Percentiles rank a stretch among this genome's conserved stretches.
Evolutionary conservation across 306 rosid species (phyloP).

Genomic region (Ceratonia siliqua): DNA sequence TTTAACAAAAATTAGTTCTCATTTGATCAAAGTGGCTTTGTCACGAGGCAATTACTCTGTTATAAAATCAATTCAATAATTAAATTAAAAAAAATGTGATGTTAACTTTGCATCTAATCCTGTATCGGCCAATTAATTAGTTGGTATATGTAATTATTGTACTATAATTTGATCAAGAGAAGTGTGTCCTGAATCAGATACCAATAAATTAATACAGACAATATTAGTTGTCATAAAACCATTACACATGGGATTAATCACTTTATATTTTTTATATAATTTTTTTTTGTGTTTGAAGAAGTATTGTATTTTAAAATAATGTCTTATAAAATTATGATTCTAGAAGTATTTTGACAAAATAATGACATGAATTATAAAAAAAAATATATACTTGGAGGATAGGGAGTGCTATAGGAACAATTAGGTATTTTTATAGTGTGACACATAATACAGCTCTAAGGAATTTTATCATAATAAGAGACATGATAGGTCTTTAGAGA

Average conservation of each 20-base stretch:
- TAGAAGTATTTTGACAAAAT: no score
- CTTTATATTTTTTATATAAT: slow-evolving; percentile 3
- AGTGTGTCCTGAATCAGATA: slow-evolving; percentile 37
- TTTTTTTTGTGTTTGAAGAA: no score
- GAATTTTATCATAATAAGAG: no score
- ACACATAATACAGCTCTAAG: no score
- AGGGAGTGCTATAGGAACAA: no score
- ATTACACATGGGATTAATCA: slow-evolving; percentile 24
- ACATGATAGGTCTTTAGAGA: no score
- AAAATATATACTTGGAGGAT: no score
- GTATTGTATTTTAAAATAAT: no score
- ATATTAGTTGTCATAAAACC: slow-evolving; percentile 35
- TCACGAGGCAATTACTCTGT: not conserved
- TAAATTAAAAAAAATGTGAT: not conserved
- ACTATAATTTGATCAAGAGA: not conserved
- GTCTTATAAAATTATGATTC: no score
- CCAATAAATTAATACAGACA: slow-evolving; percentile 36
- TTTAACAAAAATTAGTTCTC: not conserved
- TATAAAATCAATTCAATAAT: not conserved
- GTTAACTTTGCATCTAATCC: slow-evolving; percentile 13
- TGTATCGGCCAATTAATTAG: slow-evolving; percentile 17
- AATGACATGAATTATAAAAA: no score
- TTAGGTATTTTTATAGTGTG: no score
- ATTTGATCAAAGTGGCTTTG: not conserved
- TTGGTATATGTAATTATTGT: not conserved